These are phyloP conservation scores for Mycena sanguinolenta DNA, from an alignment of 768 basidiomycete genomes.

Conservation along the genomic window DNA sequence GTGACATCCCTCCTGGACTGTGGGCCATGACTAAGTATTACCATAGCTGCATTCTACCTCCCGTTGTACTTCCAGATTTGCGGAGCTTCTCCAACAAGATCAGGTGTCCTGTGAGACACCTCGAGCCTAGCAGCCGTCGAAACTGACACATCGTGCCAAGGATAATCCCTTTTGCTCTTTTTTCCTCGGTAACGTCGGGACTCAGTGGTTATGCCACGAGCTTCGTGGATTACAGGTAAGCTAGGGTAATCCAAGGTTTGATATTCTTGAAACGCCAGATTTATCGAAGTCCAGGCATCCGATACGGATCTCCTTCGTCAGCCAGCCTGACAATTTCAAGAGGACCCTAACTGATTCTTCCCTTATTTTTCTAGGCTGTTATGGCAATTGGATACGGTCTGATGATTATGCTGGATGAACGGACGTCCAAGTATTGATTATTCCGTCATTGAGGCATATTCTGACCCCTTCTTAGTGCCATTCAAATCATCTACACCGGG, in stretches of 20 bases:
- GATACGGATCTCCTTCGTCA: slow-evolving; percentile 69
- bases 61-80: slow-evolving; percentile 85
- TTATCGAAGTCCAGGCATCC: slow-evolving; percentile 42
- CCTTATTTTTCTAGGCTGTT: slow-evolving; percentile 41
- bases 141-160: slow-evolving; percentile 48
- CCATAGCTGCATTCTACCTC: slow-evolving; percentile 70
- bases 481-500: slow-evolving; percentile 73
- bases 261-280: background rate
- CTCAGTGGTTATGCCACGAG: slow-evolving; percentile 69
- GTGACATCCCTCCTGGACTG: background rate
- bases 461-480: slow-evolving; percentile 53
- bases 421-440: slow-evolving; percentile 60
- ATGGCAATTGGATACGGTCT: slow-evolving; percentile 78
- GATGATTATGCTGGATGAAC: slow-evolving; percentile 77
- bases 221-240: slow-evolving; percentile 66
- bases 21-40: background rate
- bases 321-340: background rate
- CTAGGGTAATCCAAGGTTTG: background rate
- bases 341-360: background rate
- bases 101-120: slow-evolving; percentile 70
- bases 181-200: slow-evolving; percentile 65
- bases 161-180: slow-evolving; percentile 82
- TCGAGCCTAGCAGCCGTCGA: background rate
- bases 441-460: slow-evolving; percentile 14
- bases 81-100: slow-evolving; percentile 78